Evolutionary conservation across 805 yeast species (phyloP).

Genomic region (Ogataea ramenticola): DNA sequence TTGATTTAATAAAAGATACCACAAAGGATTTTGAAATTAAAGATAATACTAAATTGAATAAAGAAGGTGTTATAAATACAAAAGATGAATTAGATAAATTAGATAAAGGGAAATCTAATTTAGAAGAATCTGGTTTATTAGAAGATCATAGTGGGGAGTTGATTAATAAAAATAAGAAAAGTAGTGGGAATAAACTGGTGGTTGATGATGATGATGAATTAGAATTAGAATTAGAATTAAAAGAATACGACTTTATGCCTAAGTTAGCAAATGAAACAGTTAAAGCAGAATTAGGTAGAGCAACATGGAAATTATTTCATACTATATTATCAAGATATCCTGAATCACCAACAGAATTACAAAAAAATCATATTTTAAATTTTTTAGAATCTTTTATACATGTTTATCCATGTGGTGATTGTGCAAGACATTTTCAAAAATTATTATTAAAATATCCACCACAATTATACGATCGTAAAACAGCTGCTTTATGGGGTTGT

Average conservation of each 20-base stretch:
- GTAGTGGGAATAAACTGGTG: neutral
- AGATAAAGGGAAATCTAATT: neutral
- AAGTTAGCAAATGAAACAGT: slow-evolving; percentile 74
- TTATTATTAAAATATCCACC: slow-evolving; percentile 73
- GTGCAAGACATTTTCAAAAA: slow-evolving; percentile 83
- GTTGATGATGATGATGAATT: neutral
- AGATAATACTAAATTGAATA: neutral
- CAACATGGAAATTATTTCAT: slow-evolving; percentile 90
- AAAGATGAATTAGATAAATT: neutral
- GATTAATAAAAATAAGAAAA: neutral
- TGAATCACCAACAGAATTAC: slow-evolving; percentile 60
- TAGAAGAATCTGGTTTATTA: slow-evolving; percentile 4
- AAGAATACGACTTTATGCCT: slow-evolving; percentile 61
- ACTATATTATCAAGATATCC: slow-evolving; percentile 92
- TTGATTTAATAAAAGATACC: neutral
- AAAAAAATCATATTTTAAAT: slow-evolving; percentile 52
- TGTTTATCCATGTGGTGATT: slow-evolving; percentile 95
- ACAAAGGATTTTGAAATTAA: neutral
- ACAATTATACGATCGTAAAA: slow-evolving; percentile 64
- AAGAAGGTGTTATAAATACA: too few relatives aligned
- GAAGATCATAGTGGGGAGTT: neutral
- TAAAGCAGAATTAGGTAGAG: slow-evolving; percentile 75
- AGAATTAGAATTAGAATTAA: neutral
- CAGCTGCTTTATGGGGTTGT: slow-evolving; percentile 96
- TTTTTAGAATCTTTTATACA: slow-evolving; percentile 76